phyloP scores from a whole-genome alignment of 1,139 yeast genomes.

The Pichia terricola region DNA sequence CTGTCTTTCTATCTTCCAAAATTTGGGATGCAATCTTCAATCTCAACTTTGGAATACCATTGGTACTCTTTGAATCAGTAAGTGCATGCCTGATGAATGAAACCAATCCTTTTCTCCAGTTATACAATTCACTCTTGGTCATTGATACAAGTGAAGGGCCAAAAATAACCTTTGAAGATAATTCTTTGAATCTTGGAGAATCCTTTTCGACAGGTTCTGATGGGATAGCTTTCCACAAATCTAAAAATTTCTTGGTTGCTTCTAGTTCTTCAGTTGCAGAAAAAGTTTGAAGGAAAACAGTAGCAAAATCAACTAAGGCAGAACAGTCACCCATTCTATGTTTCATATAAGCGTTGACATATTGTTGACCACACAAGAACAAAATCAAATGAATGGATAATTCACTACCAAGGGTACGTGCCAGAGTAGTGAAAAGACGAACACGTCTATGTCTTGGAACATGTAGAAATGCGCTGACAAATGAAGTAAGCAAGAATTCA shows the following conservation, averaged over 20 bases:
- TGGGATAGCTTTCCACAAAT: constrained; percentile 47
- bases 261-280: constrained; percentile 57
- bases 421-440: constrained; percentile 67
- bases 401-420: constrained; percentile 65
- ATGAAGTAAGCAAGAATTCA: constrained; percentile 79
- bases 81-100: constrained; percentile 43
- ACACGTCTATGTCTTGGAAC: constrained; percentile 96
- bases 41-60: constrained; percentile 39
- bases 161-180: constrained; percentile 51
- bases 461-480: constrained; percentile 87
- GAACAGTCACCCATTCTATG: constrained; percentile 58
- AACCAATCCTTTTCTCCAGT: constrained; percentile 43
- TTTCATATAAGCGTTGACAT: constrained; percentile 41
- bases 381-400: constrained; percentile 63
- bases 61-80: constrained; percentile 35
- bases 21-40: constrained; percentile 50
- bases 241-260: constrained; percentile 47
- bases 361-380: constrained; percentile 75
- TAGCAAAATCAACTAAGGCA: constrained; percentile 60
- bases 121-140: constrained; percentile 38
- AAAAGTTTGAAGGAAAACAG: constrained; percentile 60
- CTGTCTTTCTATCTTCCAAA: constrained; percentile 35
- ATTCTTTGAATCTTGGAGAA: constrained; percentile 26
- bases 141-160: constrained; percentile 51
- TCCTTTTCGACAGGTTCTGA: constrained; percentile 27